Percentiles rank a stretch among this genome's conserved stretches.
Evolutionary conservation across 139 green algal species (phyloP).

Genomic region (Edaphochlamys debaryana): DNA sequence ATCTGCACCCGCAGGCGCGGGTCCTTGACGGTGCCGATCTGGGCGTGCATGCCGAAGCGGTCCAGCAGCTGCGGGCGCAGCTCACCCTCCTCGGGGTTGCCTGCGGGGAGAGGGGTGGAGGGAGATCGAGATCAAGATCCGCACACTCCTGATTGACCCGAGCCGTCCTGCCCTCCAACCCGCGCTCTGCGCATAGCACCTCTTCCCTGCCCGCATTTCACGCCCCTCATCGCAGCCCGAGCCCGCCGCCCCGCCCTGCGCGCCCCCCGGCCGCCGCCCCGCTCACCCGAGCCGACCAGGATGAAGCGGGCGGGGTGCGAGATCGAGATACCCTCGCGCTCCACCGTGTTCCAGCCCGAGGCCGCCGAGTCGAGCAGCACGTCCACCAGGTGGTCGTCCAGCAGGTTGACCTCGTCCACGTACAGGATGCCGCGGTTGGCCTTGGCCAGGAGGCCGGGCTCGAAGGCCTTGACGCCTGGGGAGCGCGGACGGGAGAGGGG

Average conservation of each 20-base stretch:
- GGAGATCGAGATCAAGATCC: no score
- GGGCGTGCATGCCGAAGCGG: slow-evolving; percentile 86
- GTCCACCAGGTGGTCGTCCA: slow-evolving; percentile 82
- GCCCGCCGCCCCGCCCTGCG: no score
- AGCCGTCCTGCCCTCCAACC: not conserved
- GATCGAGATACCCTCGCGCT: slow-evolving; percentile 84
- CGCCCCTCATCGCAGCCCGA: no score
- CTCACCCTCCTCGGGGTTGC: slow-evolving; percentile 88
- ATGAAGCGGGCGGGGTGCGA: slow-evolving; percentile 84
- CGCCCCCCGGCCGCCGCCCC: no score
- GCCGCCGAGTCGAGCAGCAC: slow-evolving; percentile 81
- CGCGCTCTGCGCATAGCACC: not conserved
- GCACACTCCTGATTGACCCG: no score
- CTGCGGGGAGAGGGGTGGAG: not conserved
- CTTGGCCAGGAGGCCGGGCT: slow-evolving; percentile 77
- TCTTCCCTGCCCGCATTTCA: not conserved
- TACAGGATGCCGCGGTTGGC: slow-evolving; percentile 95
- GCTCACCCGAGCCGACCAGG: slow-evolving; percentile 74
- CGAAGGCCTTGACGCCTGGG: slow-evolving; percentile 69
- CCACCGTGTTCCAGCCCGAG: slow-evolving; percentile 80
- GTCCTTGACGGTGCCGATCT: slow-evolving; percentile 85
- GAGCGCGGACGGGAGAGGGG: not conserved
- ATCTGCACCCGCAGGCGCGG: slow-evolving; percentile 80
- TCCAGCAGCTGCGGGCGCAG: slow-evolving; percentile 95
- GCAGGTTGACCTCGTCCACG: slow-evolving; percentile 82